Percentiles rank a stretch among this genome's conserved stretches.
Conservation (phyloP, 2,329 filamentous ascomycete species). For the Aspergillus sp. region DNA sequence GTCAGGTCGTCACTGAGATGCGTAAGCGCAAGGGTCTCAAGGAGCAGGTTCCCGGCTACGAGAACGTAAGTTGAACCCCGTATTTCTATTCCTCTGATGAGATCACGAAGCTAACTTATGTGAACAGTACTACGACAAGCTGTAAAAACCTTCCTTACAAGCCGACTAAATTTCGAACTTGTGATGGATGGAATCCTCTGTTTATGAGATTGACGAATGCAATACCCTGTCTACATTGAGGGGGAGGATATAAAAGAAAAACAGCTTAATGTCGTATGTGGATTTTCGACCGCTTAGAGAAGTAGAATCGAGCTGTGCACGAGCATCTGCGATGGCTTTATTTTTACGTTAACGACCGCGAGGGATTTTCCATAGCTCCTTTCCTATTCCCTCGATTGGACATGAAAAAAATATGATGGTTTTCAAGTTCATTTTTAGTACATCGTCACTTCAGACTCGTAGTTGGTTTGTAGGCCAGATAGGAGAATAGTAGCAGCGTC, state of each 20-base stretch:
- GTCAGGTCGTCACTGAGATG: constrained; percentile 81
- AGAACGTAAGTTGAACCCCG: constrained; percentile 73
- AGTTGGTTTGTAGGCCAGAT: not conserved
- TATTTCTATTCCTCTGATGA: too few species aligned
- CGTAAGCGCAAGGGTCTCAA: constrained; percentile 99
- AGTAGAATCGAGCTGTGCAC: constrained; percentile 34
- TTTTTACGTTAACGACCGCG: constrained; percentile 34
- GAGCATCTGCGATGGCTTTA: constrained; percentile 32
- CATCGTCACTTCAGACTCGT: not conserved
- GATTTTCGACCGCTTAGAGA: constrained; percentile 32
- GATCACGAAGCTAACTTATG: constrained; percentile 21
- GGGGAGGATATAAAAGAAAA: constrained; percentile 30
- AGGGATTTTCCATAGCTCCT: constrained; percentile 28
- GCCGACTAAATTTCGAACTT: constrained; percentile 45
- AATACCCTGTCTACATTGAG: constrained; percentile 36
- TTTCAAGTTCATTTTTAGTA: constrained; percentile 12
- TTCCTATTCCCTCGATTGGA: constrained; percentile 31
- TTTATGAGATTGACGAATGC: constrained; percentile 48
- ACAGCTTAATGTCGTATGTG: constrained; percentile 34
- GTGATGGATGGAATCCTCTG: constrained; percentile 38
- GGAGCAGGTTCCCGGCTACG: constrained; percentile 86
- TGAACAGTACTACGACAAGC: constrained; percentile 94
- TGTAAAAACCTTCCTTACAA: constrained; percentile 64
- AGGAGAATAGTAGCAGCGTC: not conserved
- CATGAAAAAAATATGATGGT: constrained; percentile 33